These are phyloP conservation scores for Colletotrichum lindemuthianum DNA, from an alignment of 2,329 filamentous ascomycete species.

Conservation along the genomic window DNA sequence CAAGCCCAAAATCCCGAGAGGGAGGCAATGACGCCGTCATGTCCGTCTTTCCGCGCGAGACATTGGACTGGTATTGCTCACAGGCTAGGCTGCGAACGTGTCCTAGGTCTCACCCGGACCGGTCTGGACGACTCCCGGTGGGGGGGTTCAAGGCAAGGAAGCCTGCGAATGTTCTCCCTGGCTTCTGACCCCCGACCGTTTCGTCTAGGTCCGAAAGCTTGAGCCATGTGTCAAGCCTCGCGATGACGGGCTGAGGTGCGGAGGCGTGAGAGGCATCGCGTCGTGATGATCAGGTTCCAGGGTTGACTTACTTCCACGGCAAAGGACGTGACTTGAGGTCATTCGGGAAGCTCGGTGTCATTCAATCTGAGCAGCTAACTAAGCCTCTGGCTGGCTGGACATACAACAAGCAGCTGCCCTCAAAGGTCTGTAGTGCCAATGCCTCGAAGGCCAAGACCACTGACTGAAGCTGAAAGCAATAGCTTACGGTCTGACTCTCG, in stretches of 20 bases:
- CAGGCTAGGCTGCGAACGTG: slow-evolving; percentile 20
- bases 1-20: slow-evolving; percentile 2
- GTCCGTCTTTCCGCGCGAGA: slow-evolving; percentile 18
- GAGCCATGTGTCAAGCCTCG: not conserved
- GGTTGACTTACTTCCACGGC: no score
- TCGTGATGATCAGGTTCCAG: no score
- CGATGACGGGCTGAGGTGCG: no score
- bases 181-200: not conserved
- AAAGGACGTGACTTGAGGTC: no score
- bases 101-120: slow-evolving; percentile 17
- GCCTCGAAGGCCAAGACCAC: no score
- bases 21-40: slow-evolving; percentile 13
- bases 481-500: not conserved
- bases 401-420: no score
- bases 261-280: no score
- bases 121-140: slow-evolving; percentile 2
- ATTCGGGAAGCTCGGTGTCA: no score
- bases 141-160: not conserved
- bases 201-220: not conserved
- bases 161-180: not conserved
- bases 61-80: slow-evolving; percentile 1
- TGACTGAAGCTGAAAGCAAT: no score
- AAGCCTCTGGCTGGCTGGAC: no score
- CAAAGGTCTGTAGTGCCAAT: no score
- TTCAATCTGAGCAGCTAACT: no score